Conservation (phyloP, 371 early-diverging fungal species). For the Funneliformis caledonium region DNA sequence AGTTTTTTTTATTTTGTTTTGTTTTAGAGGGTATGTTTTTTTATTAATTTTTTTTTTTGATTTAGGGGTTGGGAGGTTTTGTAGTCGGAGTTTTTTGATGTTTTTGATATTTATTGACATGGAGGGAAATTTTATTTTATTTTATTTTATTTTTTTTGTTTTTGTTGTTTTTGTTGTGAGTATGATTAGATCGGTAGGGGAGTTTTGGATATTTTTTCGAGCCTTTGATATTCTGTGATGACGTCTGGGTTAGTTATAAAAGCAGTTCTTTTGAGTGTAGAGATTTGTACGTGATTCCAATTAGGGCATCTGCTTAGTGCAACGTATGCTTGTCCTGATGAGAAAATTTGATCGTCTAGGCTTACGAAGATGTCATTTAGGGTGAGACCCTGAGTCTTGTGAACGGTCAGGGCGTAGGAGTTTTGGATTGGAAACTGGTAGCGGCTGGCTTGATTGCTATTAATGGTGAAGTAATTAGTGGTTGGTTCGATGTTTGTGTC, state of each 20-base stretch:
- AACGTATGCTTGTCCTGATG: slow-evolving; percentile 26
- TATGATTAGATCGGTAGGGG: not conserved
- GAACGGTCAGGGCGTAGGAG: not conserved
- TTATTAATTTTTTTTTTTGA: too few species aligned
- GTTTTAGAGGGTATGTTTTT: too few species aligned
- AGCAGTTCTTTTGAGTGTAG: not conserved
- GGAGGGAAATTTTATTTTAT: too few species aligned
- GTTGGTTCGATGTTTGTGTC: not conserved
- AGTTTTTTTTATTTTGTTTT: too few species aligned
- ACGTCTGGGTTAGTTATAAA: not conserved
- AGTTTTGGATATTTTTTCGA: not conserved
- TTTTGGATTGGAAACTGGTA: slow-evolving; percentile 27
- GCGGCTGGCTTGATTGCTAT: not conserved
- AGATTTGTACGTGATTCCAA: slow-evolving; percentile 13
- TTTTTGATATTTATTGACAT: too few species aligned
- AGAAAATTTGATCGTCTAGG: slow-evolving; percentile 5
- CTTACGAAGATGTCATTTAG: not conserved
- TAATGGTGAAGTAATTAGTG: not conserved
- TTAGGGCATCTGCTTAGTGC: not conserved
- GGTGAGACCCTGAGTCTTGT: slow-evolving; percentile 24
- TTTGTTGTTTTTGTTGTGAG: too few species aligned
- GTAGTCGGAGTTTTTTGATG: too few species aligned
- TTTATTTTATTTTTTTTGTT: too few species aligned
- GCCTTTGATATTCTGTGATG: not conserved
- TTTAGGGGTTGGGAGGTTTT: too few species aligned